Conservation (phyloP, 2,329 filamentous ascomycete genomes). For the Rachicladosporium sp. region DNA sequence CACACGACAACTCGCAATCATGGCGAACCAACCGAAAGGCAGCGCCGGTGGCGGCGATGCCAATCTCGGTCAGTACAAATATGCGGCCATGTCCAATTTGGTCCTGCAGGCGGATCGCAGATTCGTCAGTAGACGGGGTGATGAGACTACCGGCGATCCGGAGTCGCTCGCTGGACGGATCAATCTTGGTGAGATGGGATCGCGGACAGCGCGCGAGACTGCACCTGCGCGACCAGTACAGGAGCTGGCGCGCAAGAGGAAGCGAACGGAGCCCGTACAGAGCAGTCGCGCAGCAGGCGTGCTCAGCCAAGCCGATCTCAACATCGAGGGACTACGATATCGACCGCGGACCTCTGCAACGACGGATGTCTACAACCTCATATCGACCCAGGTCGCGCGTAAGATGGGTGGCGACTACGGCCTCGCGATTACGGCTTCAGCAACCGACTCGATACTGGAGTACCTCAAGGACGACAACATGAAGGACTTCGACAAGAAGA, state of each 20-base stretch:
- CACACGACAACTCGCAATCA: constrained; percentile 1
- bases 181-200: constrained; percentile 90
- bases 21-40: constrained; percentile 7
- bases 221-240: constrained; percentile 52
- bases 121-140: constrained; percentile 81
- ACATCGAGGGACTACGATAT: constrained; percentile 86
- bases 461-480: constrained; percentile 87
- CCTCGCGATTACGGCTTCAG: constrained; percentile 82
- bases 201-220: constrained; percentile 63
- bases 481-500: constrained; percentile 98
- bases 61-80: constrained; percentile 27
- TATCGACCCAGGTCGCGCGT: constrained; percentile 78
- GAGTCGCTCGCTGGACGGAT: constrained; percentile 92
- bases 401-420: constrained; percentile 89
- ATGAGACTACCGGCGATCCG: constrained; percentile 93
- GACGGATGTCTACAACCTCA: constrained; percentile 84
- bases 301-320: constrained; percentile 68
- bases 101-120: constrained; percentile 98
- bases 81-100: constrained; percentile 77
- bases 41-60: constrained; percentile 17
- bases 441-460: constrained; percentile 82
- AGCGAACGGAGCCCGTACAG: constrained; percentile 59
- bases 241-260: constrained; percentile 71
- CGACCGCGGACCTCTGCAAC: constrained; percentile 84
- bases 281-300: constrained; percentile 59